Evolutionary conservation across 163 green algal genomes (phyloP).

Genomic region (Volvox carteri): DNA sequence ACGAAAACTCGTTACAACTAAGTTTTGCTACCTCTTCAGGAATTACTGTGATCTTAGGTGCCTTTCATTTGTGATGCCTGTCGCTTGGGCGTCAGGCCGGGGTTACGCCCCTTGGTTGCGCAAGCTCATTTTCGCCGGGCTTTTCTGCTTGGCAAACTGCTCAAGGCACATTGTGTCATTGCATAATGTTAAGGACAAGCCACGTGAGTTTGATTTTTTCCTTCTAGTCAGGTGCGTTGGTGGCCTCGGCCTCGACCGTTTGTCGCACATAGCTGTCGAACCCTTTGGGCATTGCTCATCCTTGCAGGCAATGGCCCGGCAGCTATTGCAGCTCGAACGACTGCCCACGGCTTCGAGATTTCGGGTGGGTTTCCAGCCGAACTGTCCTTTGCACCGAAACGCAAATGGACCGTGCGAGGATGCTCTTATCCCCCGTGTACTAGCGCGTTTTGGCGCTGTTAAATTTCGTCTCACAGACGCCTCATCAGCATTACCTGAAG

Average conservation of each 20-base stretch:
- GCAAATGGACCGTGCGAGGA: too few relatives aligned
- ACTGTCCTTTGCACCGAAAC: too few relatives aligned
- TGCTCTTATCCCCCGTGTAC: too few relatives aligned
- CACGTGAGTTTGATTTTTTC: slow-evolving; percentile 49
- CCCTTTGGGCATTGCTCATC: neutral
- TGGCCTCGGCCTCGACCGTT: neutral
- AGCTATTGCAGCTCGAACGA: slow-evolving; percentile 52
- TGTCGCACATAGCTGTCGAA: neutral
- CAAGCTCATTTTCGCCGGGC: neutral
- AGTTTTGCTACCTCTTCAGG: too few relatives aligned
- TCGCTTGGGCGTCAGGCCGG: neutral
- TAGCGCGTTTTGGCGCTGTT: too few relatives aligned
- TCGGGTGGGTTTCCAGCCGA: too few relatives aligned
- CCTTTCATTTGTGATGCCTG: too few relatives aligned
- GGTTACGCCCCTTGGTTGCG: neutral
- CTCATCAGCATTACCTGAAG: too few relatives aligned
- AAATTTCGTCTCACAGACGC: too few relatives aligned
- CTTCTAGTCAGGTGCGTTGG: slow-evolving; percentile 43
- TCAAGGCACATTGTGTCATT: neutral
- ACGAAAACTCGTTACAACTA: too few relatives aligned
- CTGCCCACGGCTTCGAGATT: slow-evolving; percentile 37
- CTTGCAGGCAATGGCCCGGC: slow-evolving; percentile 55
- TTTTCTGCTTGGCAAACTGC: neutral
- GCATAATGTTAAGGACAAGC: neutral
- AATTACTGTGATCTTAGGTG: too few relatives aligned